A percentile compares a stretch with the other conserved stretches of the same genome.
These are phyloP conservation scores for Tulasnella sp. DNA, from an alignment of 768 basidiomycete species.

Conservation along the genomic window DNA sequence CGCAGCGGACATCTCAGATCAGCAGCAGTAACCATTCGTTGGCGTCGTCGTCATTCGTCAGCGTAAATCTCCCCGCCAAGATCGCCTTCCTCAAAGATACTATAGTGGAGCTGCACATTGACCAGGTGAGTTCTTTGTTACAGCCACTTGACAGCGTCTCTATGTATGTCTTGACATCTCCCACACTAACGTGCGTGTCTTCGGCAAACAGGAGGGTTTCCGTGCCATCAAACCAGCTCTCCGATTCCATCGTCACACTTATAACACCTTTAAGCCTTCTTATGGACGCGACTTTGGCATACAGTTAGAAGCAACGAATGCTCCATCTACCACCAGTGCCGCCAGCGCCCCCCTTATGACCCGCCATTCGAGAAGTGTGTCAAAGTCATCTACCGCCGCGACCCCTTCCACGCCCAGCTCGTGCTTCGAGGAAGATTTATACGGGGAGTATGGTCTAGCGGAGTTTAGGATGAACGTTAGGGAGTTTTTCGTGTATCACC, in stretches of 20 bases:
- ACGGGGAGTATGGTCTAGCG: constrained; percentile 41
- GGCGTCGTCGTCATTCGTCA: constrained; percentile 12
- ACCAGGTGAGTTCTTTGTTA: constrained; percentile 47
- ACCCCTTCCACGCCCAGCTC: constrained; percentile 29
- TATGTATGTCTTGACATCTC: background rate
- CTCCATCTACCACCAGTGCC: background rate
- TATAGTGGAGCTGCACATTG: constrained; percentile 63
- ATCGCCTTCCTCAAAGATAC: constrained; percentile 55
- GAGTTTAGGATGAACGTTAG: constrained; percentile 62
- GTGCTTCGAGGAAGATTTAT: background rate
- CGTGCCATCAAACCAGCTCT: constrained; percentile 59
- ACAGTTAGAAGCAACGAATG: background rate
- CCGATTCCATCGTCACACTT: constrained; percentile 53
- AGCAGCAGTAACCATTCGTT: background rate
- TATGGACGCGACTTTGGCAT: constrained; percentile 30
- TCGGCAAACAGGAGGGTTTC: constrained; percentile 55
- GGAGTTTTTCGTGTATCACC: constrained; percentile 65
- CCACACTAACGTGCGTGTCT: background rate
- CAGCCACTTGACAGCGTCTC: background rate
- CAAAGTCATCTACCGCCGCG: constrained; percentile 33
- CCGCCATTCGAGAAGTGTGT: constrained; percentile 35
- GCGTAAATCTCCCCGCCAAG: constrained; percentile 36
- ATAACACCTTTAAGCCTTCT: constrained; percentile 31
- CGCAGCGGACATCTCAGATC: background rate
- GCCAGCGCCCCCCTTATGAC: constrained; percentile 27